Base-by-base conservation (phyloP, 768 basidiomycete species). In the Multifurca ochricompacta region DNA sequence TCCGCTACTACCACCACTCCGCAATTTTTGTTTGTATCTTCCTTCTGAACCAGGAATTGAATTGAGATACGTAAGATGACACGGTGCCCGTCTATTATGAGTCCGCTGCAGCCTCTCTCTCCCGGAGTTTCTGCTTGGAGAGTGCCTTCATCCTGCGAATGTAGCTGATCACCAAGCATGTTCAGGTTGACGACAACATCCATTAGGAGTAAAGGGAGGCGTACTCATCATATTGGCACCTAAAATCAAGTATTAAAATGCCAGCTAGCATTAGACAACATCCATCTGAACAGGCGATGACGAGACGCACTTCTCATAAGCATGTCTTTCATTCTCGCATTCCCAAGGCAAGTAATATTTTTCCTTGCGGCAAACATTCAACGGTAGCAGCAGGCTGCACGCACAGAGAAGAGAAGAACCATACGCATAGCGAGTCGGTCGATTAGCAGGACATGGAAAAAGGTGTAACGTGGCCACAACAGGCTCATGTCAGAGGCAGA, bases 181-280 rank as follows among this genome's bases (percentile, higher is more conserved):
- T 50, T 30, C 37, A 54, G 51, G 43, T 21, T 28, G 4, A 48
- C 19, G 9, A 50, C 39, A 61, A 40, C 23, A 13, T 21, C 9
- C 3, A 32, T 14, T 19, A 21, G 25, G 53, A 50, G 52, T 25
- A 46, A 11, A 52, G 51, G 47, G 32, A 46, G 18, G 45, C 19
- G 16, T 69, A 94, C 92, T 96, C 92, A 62, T 93, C 89, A 67
- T 92, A 94, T 72, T 96, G 92, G 66, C 92, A 95, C 72, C 91
- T 95, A 45, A 5, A 8, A 21, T 21, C 18, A 19, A 55, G 8
- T 2, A 41, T 42, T n/a, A 13, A 2, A 16, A 27, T n/a, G 39
- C 49, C 43, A 55, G 37, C 2, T 14, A 23, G 5, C 9, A 21
- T n/a, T 3, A 18, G 44, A 41, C 18, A 41, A n/a, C 13, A 30